Evolutionary conservation across 2,329 filamentous ascomycete genomes (phyloP).

Genomic region (Arthroderma uncinatum): DNA sequence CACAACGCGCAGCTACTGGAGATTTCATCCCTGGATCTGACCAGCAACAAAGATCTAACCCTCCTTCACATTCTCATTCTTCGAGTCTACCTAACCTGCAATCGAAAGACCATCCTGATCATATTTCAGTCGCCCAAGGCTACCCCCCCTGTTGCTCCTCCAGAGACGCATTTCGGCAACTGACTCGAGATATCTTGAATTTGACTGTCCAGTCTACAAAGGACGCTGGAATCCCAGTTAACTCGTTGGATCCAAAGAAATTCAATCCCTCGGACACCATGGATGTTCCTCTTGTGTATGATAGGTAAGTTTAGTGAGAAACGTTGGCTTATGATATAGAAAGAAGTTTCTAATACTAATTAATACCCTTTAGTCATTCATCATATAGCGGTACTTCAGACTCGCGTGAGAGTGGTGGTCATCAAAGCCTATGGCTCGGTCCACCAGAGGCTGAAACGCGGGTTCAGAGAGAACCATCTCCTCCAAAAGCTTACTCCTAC

Average conservation of each 20-base stretch:
- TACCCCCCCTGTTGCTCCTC: constrained; percentile 8
- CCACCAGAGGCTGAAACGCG: constrained; percentile 12
- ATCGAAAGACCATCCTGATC: background rate
- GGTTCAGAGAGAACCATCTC: constrained; percentile 7
- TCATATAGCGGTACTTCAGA: constrained; percentile 21
- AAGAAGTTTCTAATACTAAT: background rate
- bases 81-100: constrained; percentile 4
- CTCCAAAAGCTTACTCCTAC: constrained; percentile 17
- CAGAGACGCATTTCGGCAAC: constrained; percentile 12
- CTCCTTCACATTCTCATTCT: constrained; percentile 5
- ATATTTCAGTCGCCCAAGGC: background rate
- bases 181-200: constrained; percentile 16
- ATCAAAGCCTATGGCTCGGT: constrained; percentile 19
- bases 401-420: constrained; percentile 20
- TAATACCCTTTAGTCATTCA: constrained; percentile 14
- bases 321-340: constrained; percentile 10
- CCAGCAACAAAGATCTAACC: background rate
- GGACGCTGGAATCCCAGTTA: constrained; percentile 3
- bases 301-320: constrained; percentile 18
- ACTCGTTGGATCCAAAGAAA: constrained; percentile 13
- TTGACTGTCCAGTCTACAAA: constrained; percentile 11
- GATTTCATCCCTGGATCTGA: background rate
- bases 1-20: background rate
- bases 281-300: constrained; percentile 23
- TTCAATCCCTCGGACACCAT: constrained; percentile 16